Evolutionary conservation across 768 basidiomycete species (phyloP), one percentile per base, ranked within the genome.

Genomic region (Crassisporium funariophilum): DNA sequence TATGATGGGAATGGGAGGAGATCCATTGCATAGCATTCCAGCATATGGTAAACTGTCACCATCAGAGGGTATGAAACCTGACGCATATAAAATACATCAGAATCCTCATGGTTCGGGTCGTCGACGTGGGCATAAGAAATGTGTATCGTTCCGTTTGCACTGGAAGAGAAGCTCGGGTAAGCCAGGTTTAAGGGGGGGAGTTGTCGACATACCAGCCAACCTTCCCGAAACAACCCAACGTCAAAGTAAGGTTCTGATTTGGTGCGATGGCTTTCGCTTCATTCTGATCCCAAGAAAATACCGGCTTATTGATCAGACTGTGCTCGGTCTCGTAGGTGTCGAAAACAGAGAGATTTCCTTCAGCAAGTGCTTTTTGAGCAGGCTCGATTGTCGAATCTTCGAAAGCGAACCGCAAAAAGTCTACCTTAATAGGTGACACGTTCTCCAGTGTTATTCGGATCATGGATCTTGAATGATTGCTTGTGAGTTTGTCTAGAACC

Each of bases 1-100:
- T 70, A 67, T 6, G 69, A 61, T 10, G 77, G 73, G 52, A 90
- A 82, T 11, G 88, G 83, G 25, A 92, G 67, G 50, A 97, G 73
- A 54, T 91, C 86, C 83, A 98, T 86, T 29, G 77, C 75, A 52
- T 85, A 78, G 57, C 90, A 91, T 64, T 95, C 91, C 21, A 98
- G 81, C 76, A 95, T 95, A 55, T 91, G 90, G 62, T 98, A 97
- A 10, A 98, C 97, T 3, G 95, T 95, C 48, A 97, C 88, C 58
- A 88, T 77, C 52, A 98, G 77, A 4, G 95, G 93, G 60, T 92
- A 92, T 22, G 86, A 81, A 42, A 98, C 66, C 59, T 91, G 92
- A 19, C 97, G 87, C 20, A 91, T 84, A 61, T 94, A 81, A 65
- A 98, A 95, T 33, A 82, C 66, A 39, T 80, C 74, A 1, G 72